Percentiles rank a stretch among this genome's conserved stretches.
These are phyloP conservation scores for Metschnikowia kunwiensis DNA, from an alignment of 805 yeast genomes.

Conservation along the genomic window DNA sequence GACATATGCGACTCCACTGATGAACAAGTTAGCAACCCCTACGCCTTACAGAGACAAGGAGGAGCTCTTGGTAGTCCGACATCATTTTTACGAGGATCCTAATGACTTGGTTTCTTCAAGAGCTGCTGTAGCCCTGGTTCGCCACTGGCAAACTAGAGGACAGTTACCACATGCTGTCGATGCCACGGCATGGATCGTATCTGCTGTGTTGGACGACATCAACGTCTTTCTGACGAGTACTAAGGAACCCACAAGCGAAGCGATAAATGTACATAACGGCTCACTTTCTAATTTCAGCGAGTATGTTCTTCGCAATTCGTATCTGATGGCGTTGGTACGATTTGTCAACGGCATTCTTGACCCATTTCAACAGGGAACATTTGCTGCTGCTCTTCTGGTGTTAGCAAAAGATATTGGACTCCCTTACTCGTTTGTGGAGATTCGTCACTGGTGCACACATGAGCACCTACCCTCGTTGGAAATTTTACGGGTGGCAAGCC, in stretches of 20 bases:
- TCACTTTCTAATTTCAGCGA: constrained; percentile 5
- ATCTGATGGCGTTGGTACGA: constrained; percentile 71
- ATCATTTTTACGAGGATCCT: constrained; percentile 6
- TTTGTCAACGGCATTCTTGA: constrained; percentile 92
- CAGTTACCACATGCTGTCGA: constrained; percentile 71
- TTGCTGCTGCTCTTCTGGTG: constrained; percentile 73
- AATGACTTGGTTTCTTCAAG: neutral
- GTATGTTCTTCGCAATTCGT: constrained; percentile 46
- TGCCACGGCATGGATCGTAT: constrained; percentile 55
- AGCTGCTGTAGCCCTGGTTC: constrained; percentile 30
- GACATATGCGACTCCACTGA: no score
- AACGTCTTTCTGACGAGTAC: neutral
- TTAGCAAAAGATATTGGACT: constrained; percentile 67
- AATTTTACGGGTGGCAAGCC: constrained; percentile 58
- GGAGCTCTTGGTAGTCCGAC: constrained; percentile 13
- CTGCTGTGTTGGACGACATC: constrained; percentile 35
- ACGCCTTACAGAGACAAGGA: constrained; percentile 12
- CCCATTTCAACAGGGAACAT: constrained; percentile 74
- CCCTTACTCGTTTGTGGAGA: constrained; percentile 82
- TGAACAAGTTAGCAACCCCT: constrained; percentile 1
- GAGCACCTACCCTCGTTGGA: constrained; percentile 73
- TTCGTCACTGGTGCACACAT: constrained; percentile 89
- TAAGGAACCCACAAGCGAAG: no score
- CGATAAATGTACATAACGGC: neutral
- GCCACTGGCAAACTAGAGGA: constrained; percentile 57